A percentile compares a stretch with the other conserved stretches of the same genome.
Evolutionary conservation across 2,329 filamentous ascomycete genomes (phyloP).

Genomic region (Aspergillus novofumigatus): DNA sequence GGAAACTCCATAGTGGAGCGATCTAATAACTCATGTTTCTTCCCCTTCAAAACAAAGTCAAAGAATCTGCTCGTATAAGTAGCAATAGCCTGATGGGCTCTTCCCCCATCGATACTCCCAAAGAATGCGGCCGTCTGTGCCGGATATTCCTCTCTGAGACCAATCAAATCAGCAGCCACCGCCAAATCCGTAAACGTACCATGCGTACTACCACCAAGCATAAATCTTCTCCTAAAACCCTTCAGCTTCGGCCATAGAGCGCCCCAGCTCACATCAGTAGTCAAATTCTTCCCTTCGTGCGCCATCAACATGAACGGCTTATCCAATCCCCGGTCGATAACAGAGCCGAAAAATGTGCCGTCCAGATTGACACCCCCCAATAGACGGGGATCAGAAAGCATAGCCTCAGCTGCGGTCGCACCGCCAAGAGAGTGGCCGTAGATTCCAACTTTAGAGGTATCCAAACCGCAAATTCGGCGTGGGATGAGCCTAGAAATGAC

Average conservation of each 20-base stretch:
- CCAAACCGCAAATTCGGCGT: background rate
- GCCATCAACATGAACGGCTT: constrained; percentile 56
- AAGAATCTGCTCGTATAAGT: constrained; percentile 16
- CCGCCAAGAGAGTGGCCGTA: constrained; percentile 38
- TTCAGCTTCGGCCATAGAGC: constrained; percentile 9
- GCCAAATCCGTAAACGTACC: constrained; percentile 17
- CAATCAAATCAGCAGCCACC: constrained; percentile 7
- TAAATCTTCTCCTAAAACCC: background rate
- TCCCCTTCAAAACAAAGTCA: constrained; percentile 8
- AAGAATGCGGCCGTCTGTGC: constrained; percentile 2
- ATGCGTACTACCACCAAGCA: constrained; percentile 4
- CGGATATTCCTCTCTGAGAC: background rate
- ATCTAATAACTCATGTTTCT: constrained; percentile 9
- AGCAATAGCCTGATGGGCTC: constrained; percentile 10
- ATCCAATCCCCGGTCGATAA: constrained; percentile 35
- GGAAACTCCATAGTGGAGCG: constrained; percentile 14
- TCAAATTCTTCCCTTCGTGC: background rate
- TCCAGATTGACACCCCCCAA: constrained; percentile 34
- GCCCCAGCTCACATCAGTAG: constrained; percentile 2
- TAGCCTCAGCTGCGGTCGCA: constrained; percentile 22
- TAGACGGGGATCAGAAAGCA: constrained; percentile 21
- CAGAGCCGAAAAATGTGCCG: constrained; percentile 23
- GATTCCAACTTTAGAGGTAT: constrained; percentile 12
- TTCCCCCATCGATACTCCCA: constrained; percentile 12
- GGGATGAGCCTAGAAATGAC: background rate